Base-by-base conservation (phyloP, 2,329 filamentous ascomycete genomes). In the Alternaria sp. region DNA sequence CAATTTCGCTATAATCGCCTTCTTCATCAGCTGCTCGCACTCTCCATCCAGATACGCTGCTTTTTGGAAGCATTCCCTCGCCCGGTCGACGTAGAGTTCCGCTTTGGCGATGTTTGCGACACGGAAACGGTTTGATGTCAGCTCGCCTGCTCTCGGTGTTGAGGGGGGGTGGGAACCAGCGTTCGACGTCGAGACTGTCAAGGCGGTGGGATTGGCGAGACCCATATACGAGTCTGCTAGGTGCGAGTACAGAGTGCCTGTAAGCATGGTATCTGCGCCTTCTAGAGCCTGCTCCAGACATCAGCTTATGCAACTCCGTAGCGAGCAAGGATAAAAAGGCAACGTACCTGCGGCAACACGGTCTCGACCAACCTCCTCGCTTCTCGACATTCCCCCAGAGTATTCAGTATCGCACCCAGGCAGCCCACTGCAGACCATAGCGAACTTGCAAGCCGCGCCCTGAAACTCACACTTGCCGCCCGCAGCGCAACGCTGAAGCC, bases 211-310 rank as follows among this genome's bases (percentile, higher is more conserved):
- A 37, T 92, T 90, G 0, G 92, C 93, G 65, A 92, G 81, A 0
- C 94, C 94, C 83, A 97, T 91, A 70, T 90, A 88, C 0, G 92
- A 90, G 75, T 97, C 93, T 0, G 88, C 92, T 4, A 96, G 85
- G 21, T 88, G 79, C 1, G 87, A 87, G 77, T 94, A 95, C 18
- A 93, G 84, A 21, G 84, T 85, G 0, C 89, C 93, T 0, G 86
- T 85, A 14, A 93, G 82, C 50, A 83, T 84, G 1, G 85, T 82
- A 50, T 91, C 87, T 55, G 89, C 88, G 55, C 88, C 88, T 78
- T 96, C 93, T 2, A 96, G 83, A 6, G 81, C 79, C 78, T 82
- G 26, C 28, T 43, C 14, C 14, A 9, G 33, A 46, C 14, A 23
- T 61, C 49, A 66, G 55, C 50, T 20, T 45, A 9, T 23, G n/a